Base-by-base conservation (phyloP, 1,139 yeast species). In the Diutina scorzettiae region DNA sequence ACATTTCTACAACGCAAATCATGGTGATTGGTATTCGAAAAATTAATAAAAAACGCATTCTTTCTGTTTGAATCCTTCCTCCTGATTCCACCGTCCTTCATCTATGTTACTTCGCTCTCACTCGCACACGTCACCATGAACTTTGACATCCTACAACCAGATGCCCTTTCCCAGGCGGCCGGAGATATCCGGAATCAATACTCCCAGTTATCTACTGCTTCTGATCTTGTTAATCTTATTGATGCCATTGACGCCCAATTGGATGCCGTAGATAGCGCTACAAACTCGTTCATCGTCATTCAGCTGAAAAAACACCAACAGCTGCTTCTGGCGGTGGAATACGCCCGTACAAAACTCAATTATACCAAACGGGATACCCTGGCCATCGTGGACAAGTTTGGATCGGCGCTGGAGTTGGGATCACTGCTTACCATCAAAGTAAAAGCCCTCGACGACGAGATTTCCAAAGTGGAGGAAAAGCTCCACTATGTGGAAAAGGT, bases 371-470 rank as follows among this genome's bases (percentile, higher is more conserved):
- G 54, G 19, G 53, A 54, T 23, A 72, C 80, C 9, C 64, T 66
- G 36, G 68, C 73, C 12, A 60, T 83, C 46, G 66, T 70, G 14
- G 59, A 62, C 28, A 63, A 77, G 27, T 69, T 81, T 46, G 62
- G 76, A 6, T 63, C 69, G 28, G 83, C 95, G 0, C 77, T 81
- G 45, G 73, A 71, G 44, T 66, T 80, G 46, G 91, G 95, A 3
- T 66, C 71, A 37, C 64, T 73, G 17, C 73, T 86, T 43, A 82
- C 95, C 1, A 73, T 72, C 41, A 76, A 80, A 50, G 84, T 86
- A 45, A 70, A 81, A 45, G 60, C 78, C 5, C 64, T 85, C 40
- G 95, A 86, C 55, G 64, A 66, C 42, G 95, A 87, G 53, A 78
- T 82, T 48, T 65, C 69, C 4, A 72, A 83, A 37, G 86, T 89